A percentile compares a stretch with the other conserved stretches of the same genome.
phyloP scores from a whole-genome alignment of 495 filamentous ascomycete species.

The Thermochaetoides thermophila region DNA sequence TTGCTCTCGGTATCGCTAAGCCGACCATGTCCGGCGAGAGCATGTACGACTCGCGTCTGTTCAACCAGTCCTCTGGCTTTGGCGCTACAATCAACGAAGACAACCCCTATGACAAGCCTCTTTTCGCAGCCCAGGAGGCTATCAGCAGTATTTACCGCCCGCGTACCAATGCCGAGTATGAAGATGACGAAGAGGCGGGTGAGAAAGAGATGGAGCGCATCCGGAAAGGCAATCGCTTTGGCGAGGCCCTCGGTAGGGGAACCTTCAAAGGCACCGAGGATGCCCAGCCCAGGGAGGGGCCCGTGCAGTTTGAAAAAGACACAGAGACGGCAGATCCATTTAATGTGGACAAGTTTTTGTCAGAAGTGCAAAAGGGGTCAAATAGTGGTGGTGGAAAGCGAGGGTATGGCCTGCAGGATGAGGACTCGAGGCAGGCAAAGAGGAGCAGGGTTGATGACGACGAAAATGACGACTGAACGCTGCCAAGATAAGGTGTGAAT shows the following conservation, averaged over 20 bases:
- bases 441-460: constrained; percentile 71
- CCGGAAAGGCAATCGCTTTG: constrained; percentile 63
- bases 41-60: constrained; percentile 94
- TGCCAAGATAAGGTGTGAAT: too few species aligned
- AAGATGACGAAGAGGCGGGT: constrained; percentile 64
- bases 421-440: constrained; percentile 54
- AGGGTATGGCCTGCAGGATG: constrained; percentile 74
- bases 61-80: constrained; percentile 88
- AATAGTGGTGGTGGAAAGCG: constrained; percentile 32
- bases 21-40: constrained; percentile 76
- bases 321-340: constrained; percentile 74
- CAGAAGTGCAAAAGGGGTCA: constrained; percentile 48
- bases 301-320: constrained; percentile 98
- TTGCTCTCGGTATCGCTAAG: constrained; percentile 88
- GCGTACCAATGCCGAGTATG: constrained; percentile 49
- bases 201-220: constrained; percentile 78
- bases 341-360: constrained; percentile 83
- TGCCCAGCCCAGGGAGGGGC: constrained; percentile 75
- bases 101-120: constrained; percentile 89
- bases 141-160: constrained; percentile 91
- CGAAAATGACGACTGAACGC: constrained; percentile 16
- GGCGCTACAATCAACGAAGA: constrained; percentile 90
- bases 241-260: constrained; percentile 71
- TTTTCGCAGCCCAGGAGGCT: constrained; percentile 94
- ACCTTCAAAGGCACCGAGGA: constrained; percentile 83